phyloP scores from a whole-genome alignment of 2,329 filamentous ascomycete species.

The Cladorrhinum sp. region DNA sequence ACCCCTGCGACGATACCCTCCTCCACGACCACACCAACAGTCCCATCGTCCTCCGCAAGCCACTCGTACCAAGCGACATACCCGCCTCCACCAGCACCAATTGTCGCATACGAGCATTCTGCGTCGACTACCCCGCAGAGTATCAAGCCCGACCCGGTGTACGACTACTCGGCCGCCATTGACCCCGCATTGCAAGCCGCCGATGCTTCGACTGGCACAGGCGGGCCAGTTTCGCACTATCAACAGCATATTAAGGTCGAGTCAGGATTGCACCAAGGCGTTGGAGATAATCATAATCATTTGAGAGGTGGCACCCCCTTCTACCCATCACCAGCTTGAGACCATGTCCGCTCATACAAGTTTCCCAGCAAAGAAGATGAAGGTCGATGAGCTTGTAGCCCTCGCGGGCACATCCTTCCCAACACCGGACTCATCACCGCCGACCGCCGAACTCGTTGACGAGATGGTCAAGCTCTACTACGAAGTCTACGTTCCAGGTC shows the following conservation, averaged over 20 bases:
- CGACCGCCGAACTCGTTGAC: slow-evolving; percentile 51
- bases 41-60: slow-evolving; percentile 36
- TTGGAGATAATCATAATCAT: slow-evolving; percentile 18
- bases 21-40: slow-evolving; percentile 31
- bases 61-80: slow-evolving; percentile 45
- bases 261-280: slow-evolving; percentile 10
- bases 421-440: slow-evolving; percentile 51
- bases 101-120: slow-evolving; percentile 19
- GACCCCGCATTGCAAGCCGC: slow-evolving; percentile 31
- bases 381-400: slow-evolving; percentile 69
- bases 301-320: slow-evolving; percentile 47
- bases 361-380: slow-evolving; percentile 60
- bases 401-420: slow-evolving; percentile 59
- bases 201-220: slow-evolving; percentile 17
- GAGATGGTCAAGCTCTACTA: slow-evolving; percentile 70
- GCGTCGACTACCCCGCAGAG: slow-evolving; percentile 33
- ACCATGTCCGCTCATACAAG: neutral
- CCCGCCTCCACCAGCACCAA: slow-evolving; percentile 27
- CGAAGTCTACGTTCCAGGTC: slow-evolving; percentile 61
- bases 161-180: slow-evolving; percentile 37
- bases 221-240: slow-evolving; percentile 22
- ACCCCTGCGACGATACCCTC: slow-evolving; percentile 31
- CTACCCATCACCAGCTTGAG: slow-evolving; percentile 25
- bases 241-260: slow-evolving; percentile 20
- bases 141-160: slow-evolving; percentile 31